Evolutionary conservation across 768 basidiomycete genomes (phyloP), one percentile per base, ranked within the genome.

Genomic region (Trametes cinnabarina): DNA sequence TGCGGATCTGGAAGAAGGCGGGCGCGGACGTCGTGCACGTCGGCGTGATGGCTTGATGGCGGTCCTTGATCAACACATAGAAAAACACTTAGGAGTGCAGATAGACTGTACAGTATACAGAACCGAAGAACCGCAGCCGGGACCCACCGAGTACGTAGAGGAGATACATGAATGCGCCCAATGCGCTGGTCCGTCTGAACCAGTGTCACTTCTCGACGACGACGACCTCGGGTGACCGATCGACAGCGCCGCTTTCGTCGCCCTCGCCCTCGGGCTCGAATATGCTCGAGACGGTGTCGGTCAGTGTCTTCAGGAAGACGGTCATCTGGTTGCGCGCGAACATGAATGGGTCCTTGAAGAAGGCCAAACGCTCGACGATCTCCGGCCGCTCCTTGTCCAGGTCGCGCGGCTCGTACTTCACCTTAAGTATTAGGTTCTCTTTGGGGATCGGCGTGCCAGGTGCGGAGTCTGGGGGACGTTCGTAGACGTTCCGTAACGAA

Each of bases 241-340:
- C 67, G 41, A 69, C 73, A 12, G 67, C 68, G 34, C 65, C 68
- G 25, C 63, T 32, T 8, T 39, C 68, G 25, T 72, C 72, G 14
- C 70, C 71, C 0, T 65, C 63, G 10, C 69, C 69, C 5, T 65
- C 67, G 8, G 62, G 71, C 22, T 71, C 70, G 19, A 69, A 67
- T 3, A 67, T 44, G 74, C 75, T 25, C 76, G 44, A 74, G 46
- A 88, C 71, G 41, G 73, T 77, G 35, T 82, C 79, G 49, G 80
- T 76, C 35, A 91, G 72, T 15, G 86, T 86, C 66, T 79, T 77
- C 23, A 88, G 70, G 73, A 92, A 91, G 12, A 88, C 71, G 2
- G 82, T 77, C 58, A 88, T 76, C 71, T 93, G 91, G 11, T 78
- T 74, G 34, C 79, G 77, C 54, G 79, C 75, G 67, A 93, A 93